Conservation (phyloP, 805 yeast genomes). For the Starmerella floris region DNA sequence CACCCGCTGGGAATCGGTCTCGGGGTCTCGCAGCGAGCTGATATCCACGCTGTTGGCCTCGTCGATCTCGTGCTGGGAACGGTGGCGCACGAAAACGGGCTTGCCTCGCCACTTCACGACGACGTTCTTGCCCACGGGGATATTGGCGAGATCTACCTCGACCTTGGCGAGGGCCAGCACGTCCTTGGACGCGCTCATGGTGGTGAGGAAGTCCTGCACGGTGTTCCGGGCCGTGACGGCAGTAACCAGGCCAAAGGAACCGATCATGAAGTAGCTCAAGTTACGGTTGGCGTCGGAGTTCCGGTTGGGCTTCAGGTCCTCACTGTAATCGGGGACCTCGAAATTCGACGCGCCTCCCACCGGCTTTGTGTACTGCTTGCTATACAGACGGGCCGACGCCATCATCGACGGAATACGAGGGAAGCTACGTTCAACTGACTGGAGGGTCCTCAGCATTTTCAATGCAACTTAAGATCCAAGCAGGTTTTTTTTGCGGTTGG, state of each 20-base stretch:
- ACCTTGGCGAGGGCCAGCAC: conserved; percentile 99
- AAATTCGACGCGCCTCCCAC: conserved; percentile 42
- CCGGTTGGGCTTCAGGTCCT: conserved; percentile 57
- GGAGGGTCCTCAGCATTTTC: conserved; percentile 16
- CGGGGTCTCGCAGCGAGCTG: conserved; percentile 78
- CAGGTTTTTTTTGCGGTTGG: neutral
- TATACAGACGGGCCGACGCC: conserved; percentile 10
- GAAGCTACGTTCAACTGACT: conserved; percentile 12
- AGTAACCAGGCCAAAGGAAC: conserved; percentile 77
- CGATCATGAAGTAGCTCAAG: conserved; percentile 93
- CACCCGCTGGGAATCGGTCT: conserved; percentile 84
- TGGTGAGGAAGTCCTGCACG: conserved; percentile 74
- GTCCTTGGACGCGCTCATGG: conserved; percentile 98
- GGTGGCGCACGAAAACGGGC: conserved; percentile 98
- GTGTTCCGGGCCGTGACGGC: conserved; percentile 96
- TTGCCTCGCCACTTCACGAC: conserved; percentile 99
- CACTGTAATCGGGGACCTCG: conserved; percentile 82
- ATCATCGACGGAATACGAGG: conserved; percentile 6
- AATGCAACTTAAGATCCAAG: neutral
- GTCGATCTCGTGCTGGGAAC: conserved; percentile 81
- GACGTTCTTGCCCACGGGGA: conserved; percentile 96
- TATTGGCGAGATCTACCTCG: conserved; percentile 83
- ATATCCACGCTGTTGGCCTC: conserved; percentile 85
- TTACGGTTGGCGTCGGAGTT: conserved; percentile 69
- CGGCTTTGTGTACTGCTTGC: conserved; percentile 20